phyloP scores from a whole-genome alignment of 495 filamentous ascomycete species.

The Trichoderma orchidacearum region DNA sequence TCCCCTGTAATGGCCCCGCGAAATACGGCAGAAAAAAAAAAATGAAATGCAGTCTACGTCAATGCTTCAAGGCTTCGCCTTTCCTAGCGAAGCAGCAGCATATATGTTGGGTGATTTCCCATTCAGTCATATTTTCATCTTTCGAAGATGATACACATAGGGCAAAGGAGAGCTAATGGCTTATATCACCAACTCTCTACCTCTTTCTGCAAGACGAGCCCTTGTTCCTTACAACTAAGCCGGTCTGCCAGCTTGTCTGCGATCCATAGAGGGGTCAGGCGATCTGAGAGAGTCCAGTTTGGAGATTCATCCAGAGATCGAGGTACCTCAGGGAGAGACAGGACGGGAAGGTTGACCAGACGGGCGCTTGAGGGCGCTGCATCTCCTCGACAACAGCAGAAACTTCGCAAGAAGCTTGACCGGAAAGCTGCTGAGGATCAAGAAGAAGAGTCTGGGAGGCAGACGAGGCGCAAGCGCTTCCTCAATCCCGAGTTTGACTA shows the following conservation, averaged over 20 bases:
- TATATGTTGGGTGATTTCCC: too few relatives aligned
- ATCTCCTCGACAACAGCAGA: background rate
- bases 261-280: slow-evolving; percentile 14
- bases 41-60: background rate
- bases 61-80: too few relatives aligned
- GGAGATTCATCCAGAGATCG: background rate
- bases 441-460: slow-evolving; percentile 12
- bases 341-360: background rate
- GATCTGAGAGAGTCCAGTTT: slow-evolving; percentile 10
- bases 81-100: too few relatives aligned
- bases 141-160: background rate
- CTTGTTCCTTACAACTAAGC: background rate
- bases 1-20: background rate
- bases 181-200: background rate
- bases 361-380: slow-evolving; percentile 1
- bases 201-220: background rate
- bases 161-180: background rate
- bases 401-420: slow-evolving; percentile 23
- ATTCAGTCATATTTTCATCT: background rate
- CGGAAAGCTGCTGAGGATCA: slow-evolving; percentile 33
- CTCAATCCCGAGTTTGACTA: slow-evolving; percentile 21
- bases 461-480: slow-evolving; percentile 28
- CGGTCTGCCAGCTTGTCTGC: slow-evolving; percentile 13
- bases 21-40: background rate
- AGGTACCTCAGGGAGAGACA: slow-evolving; percentile 3